Percentiles rank a stretch among this genome's conserved stretches.
Conservation (phyloP, 1,139 yeast genomes). For the Candida sanyaensis region DNA sequence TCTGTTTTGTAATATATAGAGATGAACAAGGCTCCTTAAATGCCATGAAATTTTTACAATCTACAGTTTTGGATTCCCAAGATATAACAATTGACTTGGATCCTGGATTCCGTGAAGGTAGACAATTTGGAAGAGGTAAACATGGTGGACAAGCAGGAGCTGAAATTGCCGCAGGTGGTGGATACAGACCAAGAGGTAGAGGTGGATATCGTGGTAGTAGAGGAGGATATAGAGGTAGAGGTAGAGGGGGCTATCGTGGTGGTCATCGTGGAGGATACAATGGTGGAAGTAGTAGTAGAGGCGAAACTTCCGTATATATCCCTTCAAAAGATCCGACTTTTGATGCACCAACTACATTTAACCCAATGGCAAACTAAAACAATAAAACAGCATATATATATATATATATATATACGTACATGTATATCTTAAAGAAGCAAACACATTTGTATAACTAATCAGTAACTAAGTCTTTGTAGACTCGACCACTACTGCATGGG, state of each 20-base stretch:
- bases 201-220: conserved; percentile 34
- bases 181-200: conserved; percentile 23
- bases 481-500: conserved; percentile 23
- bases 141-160: conserved; percentile 79
- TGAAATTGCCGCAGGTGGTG: conserved; percentile 30
- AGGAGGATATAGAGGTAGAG: conserved; percentile 20
- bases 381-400: background rate
- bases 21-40: conserved; percentile 70
- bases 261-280: conserved; percentile 40
- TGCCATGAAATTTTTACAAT: conserved; percentile 78
- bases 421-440: too few species aligned
- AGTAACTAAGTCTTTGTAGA: background rate
- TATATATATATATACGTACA: too few species aligned
- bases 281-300: conserved; percentile 13
- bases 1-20: conserved; percentile 83
- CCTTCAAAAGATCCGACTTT: conserved; percentile 22
- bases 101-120: conserved; percentile 92
- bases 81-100: conserved; percentile 82
- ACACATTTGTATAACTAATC: background rate
- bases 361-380: conserved; percentile 15
- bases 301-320: conserved; percentile 19
- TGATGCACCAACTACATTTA: conserved; percentile 19
- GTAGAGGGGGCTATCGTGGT: conserved; percentile 43
- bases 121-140: conserved; percentile 91
- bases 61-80: conserved; percentile 81